phyloP scores from a whole-genome alignment of 768 basidiomycete species.

The Chalciporus pseudorubinellus region DNA sequence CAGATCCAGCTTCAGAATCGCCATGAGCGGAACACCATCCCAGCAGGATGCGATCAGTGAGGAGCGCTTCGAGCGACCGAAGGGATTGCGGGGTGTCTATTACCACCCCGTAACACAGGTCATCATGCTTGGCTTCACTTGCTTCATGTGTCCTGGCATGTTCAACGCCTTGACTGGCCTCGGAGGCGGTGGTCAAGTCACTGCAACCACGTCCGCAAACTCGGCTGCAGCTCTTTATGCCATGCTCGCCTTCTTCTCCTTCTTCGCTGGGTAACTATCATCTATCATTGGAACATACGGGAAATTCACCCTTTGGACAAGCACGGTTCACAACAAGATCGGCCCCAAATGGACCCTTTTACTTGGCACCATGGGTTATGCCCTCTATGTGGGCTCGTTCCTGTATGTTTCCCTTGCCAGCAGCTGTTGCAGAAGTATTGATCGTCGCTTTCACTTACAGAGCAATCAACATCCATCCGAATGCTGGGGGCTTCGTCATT shows the following conservation, averaged over 20 bases:
- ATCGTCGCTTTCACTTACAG: slow-evolving; percentile 31
- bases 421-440: too few relatives aligned
- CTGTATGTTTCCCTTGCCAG: slow-evolving; percentile 43
- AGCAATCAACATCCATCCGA: slow-evolving; percentile 64
- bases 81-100: slow-evolving; percentile 52
- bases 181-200: slow-evolving; percentile 73
- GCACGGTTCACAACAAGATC: slow-evolving; percentile 76
- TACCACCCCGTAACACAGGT: slow-evolving; percentile 57
- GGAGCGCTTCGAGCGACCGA: slow-evolving; percentile 41
- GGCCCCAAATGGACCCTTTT: slow-evolving; percentile 70
- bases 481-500: slow-evolving; percentile 61
- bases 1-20: too few relatives aligned
- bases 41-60: neutral
- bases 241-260: slow-evolving; percentile 53
- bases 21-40: too few relatives aligned
- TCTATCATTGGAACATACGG: neutral
- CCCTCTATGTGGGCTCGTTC: slow-evolving; percentile 69
- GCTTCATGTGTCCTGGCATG: slow-evolving; percentile 56
- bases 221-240: slow-evolving; percentile 67
- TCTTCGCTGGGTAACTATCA: slow-evolving; percentile 59
- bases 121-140: slow-evolving; percentile 67
- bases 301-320: slow-evolving; percentile 21
- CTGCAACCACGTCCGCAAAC: slow-evolving; percentile 63
- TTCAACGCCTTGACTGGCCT: slow-evolving; percentile 78
- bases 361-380: slow-evolving; percentile 70